Evolutionary conservation across 2,329 filamentous ascomycete genomes (phyloP).

Genomic region (Botrytis galanthina): DNA sequence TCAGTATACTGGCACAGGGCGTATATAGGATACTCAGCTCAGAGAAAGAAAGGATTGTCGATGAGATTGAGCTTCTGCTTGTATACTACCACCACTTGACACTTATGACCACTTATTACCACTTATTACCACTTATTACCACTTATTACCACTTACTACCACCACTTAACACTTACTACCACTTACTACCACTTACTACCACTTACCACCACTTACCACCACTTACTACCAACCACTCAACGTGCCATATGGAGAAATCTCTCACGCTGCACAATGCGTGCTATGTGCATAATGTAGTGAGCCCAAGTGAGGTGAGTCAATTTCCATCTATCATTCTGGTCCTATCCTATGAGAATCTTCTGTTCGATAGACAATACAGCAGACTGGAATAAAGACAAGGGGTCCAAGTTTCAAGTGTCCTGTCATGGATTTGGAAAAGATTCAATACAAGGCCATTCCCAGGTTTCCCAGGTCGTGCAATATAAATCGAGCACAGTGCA

Average conservation of each 20-base stretch:
- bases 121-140: too few relatives aligned
- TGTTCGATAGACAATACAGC: background rate
- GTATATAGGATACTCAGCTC: background rate
- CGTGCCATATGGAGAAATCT: background rate
- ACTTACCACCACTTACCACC: too few relatives aligned
- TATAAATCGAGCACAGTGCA: background rate
- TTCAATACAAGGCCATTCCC: constrained; percentile 16
- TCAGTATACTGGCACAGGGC: background rate
- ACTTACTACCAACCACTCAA: background rate
- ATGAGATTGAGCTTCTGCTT: background rate
- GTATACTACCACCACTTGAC: background rate
- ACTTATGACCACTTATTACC: too few relatives aligned
- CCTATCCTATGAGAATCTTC: constrained; percentile 1
- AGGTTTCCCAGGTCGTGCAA: constrained; percentile 5
- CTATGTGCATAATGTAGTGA: background rate
- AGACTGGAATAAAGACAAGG: background rate
- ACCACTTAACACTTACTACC: background rate
- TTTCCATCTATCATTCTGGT: background rate
- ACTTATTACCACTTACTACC: background rate
- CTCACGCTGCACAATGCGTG: background rate
- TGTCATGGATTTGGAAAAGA: background rate
- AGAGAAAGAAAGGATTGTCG: background rate
- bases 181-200: too few relatives aligned
- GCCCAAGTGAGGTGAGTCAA: background rate
- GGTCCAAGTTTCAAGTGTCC: background rate